These are phyloP conservation scores for Umbelopsis ramanniana DNA, from an alignment of 192 early-diverging fungal species.

Conservation along the genomic window DNA sequence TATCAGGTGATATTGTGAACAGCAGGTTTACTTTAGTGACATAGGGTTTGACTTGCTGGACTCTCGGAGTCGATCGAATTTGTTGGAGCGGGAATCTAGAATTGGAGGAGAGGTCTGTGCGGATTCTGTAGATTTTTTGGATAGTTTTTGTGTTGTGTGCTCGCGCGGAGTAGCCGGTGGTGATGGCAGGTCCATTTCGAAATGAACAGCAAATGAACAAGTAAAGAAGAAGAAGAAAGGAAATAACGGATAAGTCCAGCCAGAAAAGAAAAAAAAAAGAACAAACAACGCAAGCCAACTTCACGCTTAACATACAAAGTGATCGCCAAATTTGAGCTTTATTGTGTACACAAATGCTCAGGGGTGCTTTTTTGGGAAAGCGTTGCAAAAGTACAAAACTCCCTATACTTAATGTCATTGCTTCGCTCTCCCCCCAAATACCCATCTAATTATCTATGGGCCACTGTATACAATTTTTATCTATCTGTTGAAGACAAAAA, in stretches of 20 bases:
- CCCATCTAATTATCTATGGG: too few species aligned
- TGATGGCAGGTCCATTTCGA: constrained; percentile 22
- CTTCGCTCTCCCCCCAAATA: too few species aligned
- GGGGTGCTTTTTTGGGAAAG: neutral
- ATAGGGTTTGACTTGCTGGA: neutral
- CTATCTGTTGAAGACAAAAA: too few species aligned
- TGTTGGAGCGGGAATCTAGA: constrained; percentile 1
- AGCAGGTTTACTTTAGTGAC: constrained; percentile 15
- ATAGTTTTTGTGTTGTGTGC: neutral
- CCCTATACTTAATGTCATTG: neutral
- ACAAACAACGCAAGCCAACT: neutral
- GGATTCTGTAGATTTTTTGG: neutral
- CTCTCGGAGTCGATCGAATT: constrained; percentile 1
- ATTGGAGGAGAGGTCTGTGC: constrained; percentile 16
- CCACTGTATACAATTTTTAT: too few species aligned
- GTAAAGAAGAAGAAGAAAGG: neutral
- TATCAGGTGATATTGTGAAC: neutral
- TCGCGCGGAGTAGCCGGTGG: constrained; percentile 17
- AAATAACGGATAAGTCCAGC: neutral
- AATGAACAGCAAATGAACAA: too few species aligned
- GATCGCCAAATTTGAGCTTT: constrained; percentile 23
- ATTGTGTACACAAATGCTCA: constrained; percentile 22
- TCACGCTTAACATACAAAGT: constrained; percentile 19
- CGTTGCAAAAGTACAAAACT: neutral
- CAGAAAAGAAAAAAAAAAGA: neutral